Percentiles rank a stretch among this genome's conserved stretches.
Evolutionary conservation across 176 grass and related monocot genomes (phyloP).

Genomic region (Oryza glaberrima): DNA sequence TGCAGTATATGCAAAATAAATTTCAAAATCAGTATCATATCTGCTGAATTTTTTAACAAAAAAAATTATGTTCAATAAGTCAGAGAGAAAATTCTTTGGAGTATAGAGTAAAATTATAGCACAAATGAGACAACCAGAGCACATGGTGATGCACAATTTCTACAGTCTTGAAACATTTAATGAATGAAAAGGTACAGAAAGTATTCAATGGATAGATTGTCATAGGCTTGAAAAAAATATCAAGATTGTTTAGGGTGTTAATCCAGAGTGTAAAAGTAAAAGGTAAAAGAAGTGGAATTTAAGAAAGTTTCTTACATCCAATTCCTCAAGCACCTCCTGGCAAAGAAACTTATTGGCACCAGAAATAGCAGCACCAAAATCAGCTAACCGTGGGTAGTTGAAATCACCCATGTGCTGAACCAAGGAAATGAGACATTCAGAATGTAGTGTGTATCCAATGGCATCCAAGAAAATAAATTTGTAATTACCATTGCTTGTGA

Average conservation of each 20-base stretch:
- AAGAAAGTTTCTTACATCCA: slow-evolving; percentile 81
- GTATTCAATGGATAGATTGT: neutral
- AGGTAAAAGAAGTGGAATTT: slow-evolving; percentile 13
- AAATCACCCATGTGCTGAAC: slow-evolving; percentile 93
- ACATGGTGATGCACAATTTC: slow-evolving; percentile 3
- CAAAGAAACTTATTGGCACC: slow-evolving; percentile 92
- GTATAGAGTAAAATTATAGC: neutral
- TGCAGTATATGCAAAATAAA: neutral
- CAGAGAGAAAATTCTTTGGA: slow-evolving; percentile 7
- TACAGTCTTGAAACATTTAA: slow-evolving; percentile 11
- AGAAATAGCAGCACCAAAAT: slow-evolving; percentile 96
- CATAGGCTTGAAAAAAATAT: slow-evolving; percentile 2
- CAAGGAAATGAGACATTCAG: slow-evolving; percentile 33
- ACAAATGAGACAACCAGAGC: slow-evolving; percentile 3
- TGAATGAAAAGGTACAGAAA: slow-evolving; percentile 12
- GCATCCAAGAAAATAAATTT: slow-evolving; percentile 9
- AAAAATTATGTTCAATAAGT: slow-evolving; percentile 6
- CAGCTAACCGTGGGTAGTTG: slow-evolving; percentile 83
- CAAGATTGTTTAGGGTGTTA: slow-evolving; percentile 17
- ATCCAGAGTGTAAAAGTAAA: slow-evolving; percentile 9
- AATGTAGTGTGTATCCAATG: slow-evolving; percentile 30
- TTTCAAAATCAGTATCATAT: slow-evolving; percentile 2
- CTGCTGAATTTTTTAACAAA: neutral
- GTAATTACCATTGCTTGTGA: slow-evolving; percentile 6
- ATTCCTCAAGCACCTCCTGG: slow-evolving; percentile 95